A percentile compares a stretch with the other conserved stretches of the same genome.
Conservation (phyloP, 2,329 filamentous ascomycete genomes). For the Aspergillus japonicus region DNA sequence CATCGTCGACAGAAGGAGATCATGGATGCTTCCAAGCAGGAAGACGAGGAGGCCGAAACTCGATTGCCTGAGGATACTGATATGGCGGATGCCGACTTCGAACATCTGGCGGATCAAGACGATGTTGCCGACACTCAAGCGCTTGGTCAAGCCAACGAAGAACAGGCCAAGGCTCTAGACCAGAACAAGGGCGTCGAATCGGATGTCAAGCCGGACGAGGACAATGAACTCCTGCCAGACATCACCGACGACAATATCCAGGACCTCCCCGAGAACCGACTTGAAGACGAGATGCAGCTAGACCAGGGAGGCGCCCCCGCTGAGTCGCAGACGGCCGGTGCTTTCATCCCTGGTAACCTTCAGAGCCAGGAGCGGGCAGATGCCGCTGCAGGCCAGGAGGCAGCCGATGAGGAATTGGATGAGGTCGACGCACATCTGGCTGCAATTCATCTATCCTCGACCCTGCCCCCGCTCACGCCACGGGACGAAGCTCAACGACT, state of each 20-base stretch:
- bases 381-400: conserved; percentile 39
- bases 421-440: conserved; percentile 60
- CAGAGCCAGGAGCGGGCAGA: conserved; percentile 29
- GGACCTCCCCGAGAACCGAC: conserved; percentile 45
- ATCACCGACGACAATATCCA: conserved; percentile 43
- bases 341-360: conserved; percentile 55
- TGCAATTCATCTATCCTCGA: conserved; percentile 67
- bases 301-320: conserved; percentile 36
- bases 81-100: conserved; percentile 79
- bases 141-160: conserved; percentile 80
- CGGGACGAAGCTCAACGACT: conserved; percentile 65
- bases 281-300: conserved; percentile 48
- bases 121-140: conserved; percentile 84
- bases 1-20: conserved; percentile 87
- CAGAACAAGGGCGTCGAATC: conserved; percentile 83
- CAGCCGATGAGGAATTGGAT: conserved; percentile 45
- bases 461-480: conserved; percentile 44
- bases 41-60: conserved; percentile 49
- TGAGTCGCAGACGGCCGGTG: conserved; percentile 44
- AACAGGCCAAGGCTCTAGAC: conserved; percentile 81
- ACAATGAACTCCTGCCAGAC: conserved; percentile 59
- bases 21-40: conserved; percentile 56
- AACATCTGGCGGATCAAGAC: conserved; percentile 85
- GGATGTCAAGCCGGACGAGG: conserved; percentile 53
- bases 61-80: conserved; percentile 63